phyloP scores from a whole-genome alignment of 2,329 filamentous ascomycete genomes.

The Domatiomyces globalis region DNA sequence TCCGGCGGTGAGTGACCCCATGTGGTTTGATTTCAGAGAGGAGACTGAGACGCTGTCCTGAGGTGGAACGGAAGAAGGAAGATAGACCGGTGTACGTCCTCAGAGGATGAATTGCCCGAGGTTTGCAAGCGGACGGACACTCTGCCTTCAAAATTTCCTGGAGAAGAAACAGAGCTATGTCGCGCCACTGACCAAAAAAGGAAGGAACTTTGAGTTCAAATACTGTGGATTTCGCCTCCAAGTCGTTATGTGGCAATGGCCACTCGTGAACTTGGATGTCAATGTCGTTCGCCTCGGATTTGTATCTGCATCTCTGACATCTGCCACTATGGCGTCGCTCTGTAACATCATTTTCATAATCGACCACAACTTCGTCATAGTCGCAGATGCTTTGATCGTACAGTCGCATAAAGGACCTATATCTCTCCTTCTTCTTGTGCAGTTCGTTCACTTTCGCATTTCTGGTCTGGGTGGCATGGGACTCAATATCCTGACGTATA shows the following conservation, averaged over 20 bases:
- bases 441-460: slow-evolving; percentile 26
- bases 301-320: slow-evolving; percentile 28
- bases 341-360: slow-evolving; percentile 22
- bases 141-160: slow-evolving; percentile 24
- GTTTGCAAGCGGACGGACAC: slow-evolving; percentile 1
- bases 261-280: slow-evolving; percentile 40
- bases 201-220: slow-evolving; percentile 39
- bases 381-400: slow-evolving; percentile 4
- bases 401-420: slow-evolving; percentile 19
- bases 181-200: slow-evolving; percentile 35
- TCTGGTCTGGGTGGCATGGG: slow-evolving; percentile 21
- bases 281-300: slow-evolving; percentile 25
- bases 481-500: slow-evolving; percentile 27
- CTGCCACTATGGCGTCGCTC: neutral
- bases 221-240: slow-evolving; percentile 31
- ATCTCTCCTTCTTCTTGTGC: slow-evolving; percentile 17
- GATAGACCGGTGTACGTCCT: neutral
- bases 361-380: neutral
- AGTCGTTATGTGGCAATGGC: slow-evolving; percentile 32
- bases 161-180: slow-evolving; percentile 32
- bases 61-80: neutral
- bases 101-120: neutral
- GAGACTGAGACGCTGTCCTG: neutral
- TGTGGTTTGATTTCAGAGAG: slow-evolving; percentile 5
- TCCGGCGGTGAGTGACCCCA: slow-evolving; percentile 10